These are phyloP conservation scores for Daldinia sp. DNA, from an alignment of 2,329 filamentous ascomycete species.

Conservation along the genomic window DNA sequence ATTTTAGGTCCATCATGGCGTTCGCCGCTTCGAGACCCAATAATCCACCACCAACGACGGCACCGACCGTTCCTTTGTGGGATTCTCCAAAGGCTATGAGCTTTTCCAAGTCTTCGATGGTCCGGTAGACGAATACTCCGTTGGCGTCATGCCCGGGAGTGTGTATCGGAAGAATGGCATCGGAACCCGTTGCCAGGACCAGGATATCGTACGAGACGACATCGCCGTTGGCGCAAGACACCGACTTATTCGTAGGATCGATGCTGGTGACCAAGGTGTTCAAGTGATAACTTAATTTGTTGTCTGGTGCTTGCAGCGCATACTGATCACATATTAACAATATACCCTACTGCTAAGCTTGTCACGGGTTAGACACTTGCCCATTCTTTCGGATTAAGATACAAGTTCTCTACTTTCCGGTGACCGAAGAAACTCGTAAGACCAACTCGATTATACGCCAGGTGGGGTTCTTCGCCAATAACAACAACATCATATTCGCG, in stretches of 20 bases:
- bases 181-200: slow-evolving; percentile 85
- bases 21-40: slow-evolving; percentile 90
- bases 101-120: slow-evolving; percentile 79
- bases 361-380: slow-evolving; percentile 53
- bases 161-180: slow-evolving; percentile 75
- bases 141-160: slow-evolving; percentile 81
- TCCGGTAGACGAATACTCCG: slow-evolving; percentile 90
- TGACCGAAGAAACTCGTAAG: slow-evolving; percentile 90
- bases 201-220: slow-evolving; percentile 79
- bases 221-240: slow-evolving; percentile 75
- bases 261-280: slow-evolving; percentile 78
- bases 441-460: slow-evolving; percentile 91
- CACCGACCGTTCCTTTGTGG: slow-evolving; percentile 72
- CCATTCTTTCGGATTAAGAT: slow-evolving; percentile 86
- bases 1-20: slow-evolving; percentile 85
- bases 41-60: slow-evolving; percentile 84
- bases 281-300: slow-evolving; percentile 76
- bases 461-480: slow-evolving; percentile 85
- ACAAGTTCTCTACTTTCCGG: slow-evolving; percentile 84
- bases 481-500: slow-evolving; percentile 83
- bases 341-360: neutral
- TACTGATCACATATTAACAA: slow-evolving; percentile 59
- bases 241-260: slow-evolving; percentile 67
- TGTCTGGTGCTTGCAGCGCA: slow-evolving; percentile 65
- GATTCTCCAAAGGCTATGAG: slow-evolving; percentile 77